Evolutionary conservation across 2,329 filamentous ascomycete genomes (phyloP), one percentile per base, ranked within the genome.

Genomic region (Amauroascus verrucosus): DNA sequence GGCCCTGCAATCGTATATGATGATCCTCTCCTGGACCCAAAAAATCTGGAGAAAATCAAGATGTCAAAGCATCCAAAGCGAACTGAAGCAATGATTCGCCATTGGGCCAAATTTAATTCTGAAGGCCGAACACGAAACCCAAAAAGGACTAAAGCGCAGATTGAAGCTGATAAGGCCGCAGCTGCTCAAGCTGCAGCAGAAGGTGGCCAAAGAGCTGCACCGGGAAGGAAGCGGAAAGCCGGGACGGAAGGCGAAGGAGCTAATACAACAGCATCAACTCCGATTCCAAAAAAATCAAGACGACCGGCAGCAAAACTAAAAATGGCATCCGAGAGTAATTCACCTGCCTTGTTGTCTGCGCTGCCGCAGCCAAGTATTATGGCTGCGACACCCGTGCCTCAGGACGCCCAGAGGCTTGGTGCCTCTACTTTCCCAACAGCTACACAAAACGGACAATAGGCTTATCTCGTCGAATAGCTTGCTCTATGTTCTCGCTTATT

Each of bases 41-140:
- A 58, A 28, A 59, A 60, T 18, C 55, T 54, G 30, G 60, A 67
- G 47, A 71, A 71, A 56, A 71, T 72, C 41, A 62, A 64, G 41
- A 69, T 71, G 51, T 72, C 70, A 18, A 72, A 72, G 59, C 72
- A 72, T 47, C 70, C 70, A 4, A 70, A 70, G 54, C 64, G 70
- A 26, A 72, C 70, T 7, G 68, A 71, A 57, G 70, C 70, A 41
- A 72, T 72, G 70, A 64, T 72, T 24, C 68, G 72, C 54, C 70
- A 72, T 57, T 72, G 70, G 70, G 67, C 64, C 18, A 67, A 69
- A 22, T 72, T 72, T 61, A 71, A 71, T 51, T 61, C 63, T 11
- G 69, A 71, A 59, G 70, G 70, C 28, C 66, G 69, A n/a, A 69
- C 66, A 18, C 66, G 70, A 32, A 71, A 72, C 49, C 70, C 70